Conservation (phyloP, 2,329 filamentous ascomycete species). For the Phyllosticta capitalensis region DNA sequence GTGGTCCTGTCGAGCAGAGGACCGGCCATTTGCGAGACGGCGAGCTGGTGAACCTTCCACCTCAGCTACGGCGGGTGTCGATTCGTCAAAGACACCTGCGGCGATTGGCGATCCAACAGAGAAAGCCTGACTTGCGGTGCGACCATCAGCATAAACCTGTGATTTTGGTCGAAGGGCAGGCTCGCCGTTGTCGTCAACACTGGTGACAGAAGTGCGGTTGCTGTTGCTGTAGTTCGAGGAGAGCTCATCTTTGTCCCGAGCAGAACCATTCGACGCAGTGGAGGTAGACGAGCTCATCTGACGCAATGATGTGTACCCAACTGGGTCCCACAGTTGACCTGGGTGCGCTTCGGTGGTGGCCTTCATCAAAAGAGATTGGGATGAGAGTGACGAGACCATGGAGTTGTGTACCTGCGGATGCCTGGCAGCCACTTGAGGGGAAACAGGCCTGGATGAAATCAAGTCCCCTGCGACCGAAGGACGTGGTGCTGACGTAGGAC, state of each 20-base stretch:
- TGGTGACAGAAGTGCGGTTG: constrained; percentile 29
- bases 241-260: constrained; percentile 19
- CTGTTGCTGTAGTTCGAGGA: constrained; percentile 29
- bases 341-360: neutral
- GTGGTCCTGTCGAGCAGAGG: neutral
- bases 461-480: neutral
- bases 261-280: constrained; percentile 28
- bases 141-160: constrained; percentile 13
- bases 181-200: constrained; percentile 25
- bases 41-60: neutral
- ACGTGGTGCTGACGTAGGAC: neutral
- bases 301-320: neutral
- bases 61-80: constrained; percentile 9
- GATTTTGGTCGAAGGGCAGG: constrained; percentile 16
- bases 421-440: neutral
- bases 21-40: neutral
- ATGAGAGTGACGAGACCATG: neutral
- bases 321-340: neutral
- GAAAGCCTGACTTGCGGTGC: constrained; percentile 15
- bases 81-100: constrained; percentile 20
- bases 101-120: constrained; percentile 17
- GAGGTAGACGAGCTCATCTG: constrained; percentile 16
- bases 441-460: neutral
- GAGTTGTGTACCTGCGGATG: neutral
- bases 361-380: neutral